Percentiles rank a stretch among this genome's conserved stretches.
Conservation (phyloP, 306 rosid species). For the Medicago ruthenica region DNA sequence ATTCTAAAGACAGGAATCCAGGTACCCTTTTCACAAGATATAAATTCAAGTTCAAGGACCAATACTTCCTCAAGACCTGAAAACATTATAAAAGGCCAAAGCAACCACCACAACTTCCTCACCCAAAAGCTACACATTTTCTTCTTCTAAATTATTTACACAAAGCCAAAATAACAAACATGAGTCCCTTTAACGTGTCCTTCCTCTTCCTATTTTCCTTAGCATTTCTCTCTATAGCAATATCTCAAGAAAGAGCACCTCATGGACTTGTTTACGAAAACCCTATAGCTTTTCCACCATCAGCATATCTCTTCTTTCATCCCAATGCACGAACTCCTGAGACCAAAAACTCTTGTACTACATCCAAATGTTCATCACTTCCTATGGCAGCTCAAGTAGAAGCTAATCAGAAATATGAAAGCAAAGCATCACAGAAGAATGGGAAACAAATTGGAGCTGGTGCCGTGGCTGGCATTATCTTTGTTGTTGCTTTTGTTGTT, state of each 20-base stretch:
- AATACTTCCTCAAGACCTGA: slow-evolving; percentile 42
- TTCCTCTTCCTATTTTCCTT: slow-evolving; percentile 53
- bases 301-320: slow-evolving; percentile 83
- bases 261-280: slow-evolving; percentile 69
- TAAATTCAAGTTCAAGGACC: slow-evolving; percentile 68
- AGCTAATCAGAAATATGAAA: slow-evolving; percentile 52
- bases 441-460: slow-evolving; percentile 51
- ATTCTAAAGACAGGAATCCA: background rate
- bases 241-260: slow-evolving; percentile 73
- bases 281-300: slow-evolving; percentile 71
- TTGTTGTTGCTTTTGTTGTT: slow-evolving; percentile 57
- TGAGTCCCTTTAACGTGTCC: slow-evolving; percentile 44
- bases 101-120: slow-evolving; percentile 51
- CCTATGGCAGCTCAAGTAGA: slow-evolving; percentile 70
- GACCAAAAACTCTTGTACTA: slow-evolving; percentile 52
- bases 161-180: slow-evolving; percentile 40
- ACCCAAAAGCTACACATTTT: slow-evolving; percentile 40
- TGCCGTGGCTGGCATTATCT: slow-evolving; percentile 61
- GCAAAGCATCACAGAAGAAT: slow-evolving; percentile 47
- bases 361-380: slow-evolving; percentile 72
- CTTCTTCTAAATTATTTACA: slow-evolving; percentile 38
- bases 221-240: slow-evolving; percentile 47
- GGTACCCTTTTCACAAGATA: slow-evolving; percentile 46
- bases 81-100: slow-evolving; percentile 56
- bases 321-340: slow-evolving; percentile 56